These are phyloP conservation scores for Argentina anserina DNA, from an alignment of 306 rosid genomes.

Conservation along the genomic window DNA sequence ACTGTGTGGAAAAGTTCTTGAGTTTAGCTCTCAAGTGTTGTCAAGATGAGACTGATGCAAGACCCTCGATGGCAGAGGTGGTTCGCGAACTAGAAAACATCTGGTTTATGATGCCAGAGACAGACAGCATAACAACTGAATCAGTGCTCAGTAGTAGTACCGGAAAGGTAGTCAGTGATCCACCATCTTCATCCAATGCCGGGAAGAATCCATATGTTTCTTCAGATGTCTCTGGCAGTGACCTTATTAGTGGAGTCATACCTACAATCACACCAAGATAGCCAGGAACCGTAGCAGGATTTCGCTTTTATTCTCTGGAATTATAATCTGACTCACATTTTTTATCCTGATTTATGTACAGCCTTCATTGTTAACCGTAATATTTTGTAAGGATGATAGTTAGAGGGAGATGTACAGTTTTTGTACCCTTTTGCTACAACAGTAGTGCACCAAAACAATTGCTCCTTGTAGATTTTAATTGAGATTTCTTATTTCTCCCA, in stretches of 20 bases:
- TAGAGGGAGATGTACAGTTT: background rate
- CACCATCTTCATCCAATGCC: conserved; percentile 56
- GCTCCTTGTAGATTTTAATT: background rate
- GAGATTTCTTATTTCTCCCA: background rate
- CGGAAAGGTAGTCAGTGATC: conserved; percentile 31
- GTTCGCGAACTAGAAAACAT: conserved; percentile 77
- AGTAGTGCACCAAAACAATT: background rate
- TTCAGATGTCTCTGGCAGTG: conserved; percentile 68
- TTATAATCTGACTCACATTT: background rate
- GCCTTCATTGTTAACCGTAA: background rate
- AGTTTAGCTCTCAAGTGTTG: conserved; percentile 70
- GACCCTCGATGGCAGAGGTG: conserved; percentile 82
- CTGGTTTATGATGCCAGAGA: conserved; percentile 60
- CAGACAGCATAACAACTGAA: conserved; percentile 35
- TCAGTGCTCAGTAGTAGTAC: conserved; percentile 25
- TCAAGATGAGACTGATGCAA: conserved; percentile 62
- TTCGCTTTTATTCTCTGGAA: background rate
- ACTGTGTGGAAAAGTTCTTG: conserved; percentile 61
- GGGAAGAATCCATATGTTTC: conserved; percentile 49
- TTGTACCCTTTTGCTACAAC: background rate
- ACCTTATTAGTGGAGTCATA: conserved; percentile 72
- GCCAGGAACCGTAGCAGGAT: conserved; percentile 8
- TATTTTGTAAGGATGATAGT: background rate
- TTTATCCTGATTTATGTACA: background rate
- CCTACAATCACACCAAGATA: conserved; percentile 90